Percentiles rank a stretch among this genome's conserved stretches.
phyloP scores from a whole-genome alignment of 2,329 filamentous ascomycete species.

The Xylogone sp. region DNA sequence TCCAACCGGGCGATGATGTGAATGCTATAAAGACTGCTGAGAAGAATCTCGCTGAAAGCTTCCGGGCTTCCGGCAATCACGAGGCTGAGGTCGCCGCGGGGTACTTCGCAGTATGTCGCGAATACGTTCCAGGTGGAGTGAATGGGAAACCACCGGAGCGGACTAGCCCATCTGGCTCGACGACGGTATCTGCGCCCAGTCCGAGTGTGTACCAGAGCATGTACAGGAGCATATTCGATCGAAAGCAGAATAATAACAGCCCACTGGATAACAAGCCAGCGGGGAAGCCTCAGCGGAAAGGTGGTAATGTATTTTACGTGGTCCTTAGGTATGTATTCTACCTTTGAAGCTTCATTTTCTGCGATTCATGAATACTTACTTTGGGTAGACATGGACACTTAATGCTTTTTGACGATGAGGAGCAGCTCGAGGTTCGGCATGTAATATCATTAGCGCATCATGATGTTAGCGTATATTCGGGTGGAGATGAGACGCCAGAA shows the following conservation, averaged over 20 bases:
- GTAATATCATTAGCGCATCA: conserved; percentile 92
- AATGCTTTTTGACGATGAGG: conserved; percentile 95
- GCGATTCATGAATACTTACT: conserved; percentile 9
- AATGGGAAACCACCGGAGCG: conserved; percentile 91
- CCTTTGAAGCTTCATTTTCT: conserved; percentile 6
- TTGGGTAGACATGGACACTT: conserved; percentile 76
- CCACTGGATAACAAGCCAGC: conserved; percentile 28
- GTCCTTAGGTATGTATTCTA: conserved; percentile 67
- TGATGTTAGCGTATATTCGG: conserved; percentile 78
- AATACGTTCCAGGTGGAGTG: conserved; percentile 87
- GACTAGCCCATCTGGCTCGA: conserved; percentile 71
- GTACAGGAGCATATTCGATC: conserved; percentile 94
- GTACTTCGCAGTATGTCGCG: conserved; percentile 92
- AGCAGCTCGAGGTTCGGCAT: conserved; percentile 92
- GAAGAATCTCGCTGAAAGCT: conserved; percentile 55
- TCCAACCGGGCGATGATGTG: conserved; percentile 61
- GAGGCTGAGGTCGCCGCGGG: conserved; percentile 80
- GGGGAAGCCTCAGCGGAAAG: conserved; percentile 44
- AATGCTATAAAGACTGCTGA: conserved; percentile 59
- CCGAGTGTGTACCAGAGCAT: conserved; percentile 97
- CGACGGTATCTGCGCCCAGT: conserved; percentile 72
- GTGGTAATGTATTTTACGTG: conserved; percentile 89
- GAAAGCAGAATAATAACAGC: conserved; percentile 52
- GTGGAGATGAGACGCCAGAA: conserved; percentile 74
- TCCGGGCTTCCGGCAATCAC: conserved; percentile 50